Base-by-base conservation (phyloP, 306 rosid genomes). In the Begonia masoniana region DNA sequence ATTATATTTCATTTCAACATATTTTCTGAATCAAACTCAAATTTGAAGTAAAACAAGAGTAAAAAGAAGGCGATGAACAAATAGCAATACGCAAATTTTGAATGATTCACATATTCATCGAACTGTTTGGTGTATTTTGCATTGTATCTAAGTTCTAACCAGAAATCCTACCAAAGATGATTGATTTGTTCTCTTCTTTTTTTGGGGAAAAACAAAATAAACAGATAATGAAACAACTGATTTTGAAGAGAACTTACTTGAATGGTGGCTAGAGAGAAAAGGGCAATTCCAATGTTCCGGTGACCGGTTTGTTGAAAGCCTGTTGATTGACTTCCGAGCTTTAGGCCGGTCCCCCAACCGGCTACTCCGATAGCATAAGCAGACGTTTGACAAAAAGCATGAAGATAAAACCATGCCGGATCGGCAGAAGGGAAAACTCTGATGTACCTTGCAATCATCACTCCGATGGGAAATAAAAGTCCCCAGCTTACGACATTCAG, bases 351-450 rank as follows among this genome's bases (percentile, higher is more conserved):
- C 14, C 81, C 99, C 96, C 96, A 91, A 21, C 99, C 96, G 59
- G 88, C 92, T 61, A 91, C 94, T 41, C 99, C 99, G 48, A 91
- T 23, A 16, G 80, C 70, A 47, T 91, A 86, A 1, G 96, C 99
- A 42, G 94, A 70, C 54, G 86, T 63, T 62, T 91, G 99, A 68
- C 96, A 91, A 26, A 81, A 69, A 12, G 82, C 77, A 50, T 91
- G 99, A 65, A 91, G 88, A 68, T 91, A 83, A 68, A 86, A 86
- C 99, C 99, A 86, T 1, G 96, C 96, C 19, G 99, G 99, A 70
- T 91, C 96, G 55, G 88, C 94, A 16, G 81, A 76, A 53, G 77
- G 72, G 73, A 79, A 78, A 59, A 76, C 81, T 78, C 61, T 82
- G 79, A 79, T 47, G 50, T 82, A 82, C 54, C 92, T 78, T 46